Percentiles rank a stretch among this genome's conserved stretches.
These are phyloP conservation scores for Chaetomium olivaceum DNA, from an alignment of 2,329 filamentous ascomycete genomes.

Conservation along the genomic window DNA sequence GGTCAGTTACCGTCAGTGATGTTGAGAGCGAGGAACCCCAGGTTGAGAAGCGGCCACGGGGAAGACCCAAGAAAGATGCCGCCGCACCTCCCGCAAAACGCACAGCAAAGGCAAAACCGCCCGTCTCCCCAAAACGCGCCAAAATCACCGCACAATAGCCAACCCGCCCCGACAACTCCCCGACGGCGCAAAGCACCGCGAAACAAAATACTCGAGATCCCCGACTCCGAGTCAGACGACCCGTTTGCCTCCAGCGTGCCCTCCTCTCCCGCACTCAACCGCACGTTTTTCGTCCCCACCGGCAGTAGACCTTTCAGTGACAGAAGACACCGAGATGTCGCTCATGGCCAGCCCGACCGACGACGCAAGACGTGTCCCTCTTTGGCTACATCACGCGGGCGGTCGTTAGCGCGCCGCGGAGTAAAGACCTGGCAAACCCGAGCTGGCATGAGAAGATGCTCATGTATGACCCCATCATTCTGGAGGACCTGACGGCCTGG, in stretches of 20 bases:
- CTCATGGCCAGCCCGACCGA: constrained; percentile 43
- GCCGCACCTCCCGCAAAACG: constrained; percentile 6
- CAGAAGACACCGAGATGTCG: constrained; percentile 49
- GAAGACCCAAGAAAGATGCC: constrained; percentile 36
- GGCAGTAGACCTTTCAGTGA: constrained; percentile 45
- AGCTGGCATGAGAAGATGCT: constrained; percentile 93
- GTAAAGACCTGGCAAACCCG: constrained; percentile 51
- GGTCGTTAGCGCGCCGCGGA: constrained; percentile 52
- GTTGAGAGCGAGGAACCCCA: background rate
- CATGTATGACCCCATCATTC: constrained; percentile 84
- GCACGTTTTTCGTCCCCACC: constrained; percentile 49
- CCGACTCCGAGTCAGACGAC: constrained; percentile 54
- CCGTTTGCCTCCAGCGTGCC: constrained; percentile 37
- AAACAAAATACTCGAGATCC: constrained; percentile 47
- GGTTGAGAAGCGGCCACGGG: constrained; percentile 31
- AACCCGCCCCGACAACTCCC: constrained; percentile 34
- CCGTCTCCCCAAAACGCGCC: constrained; percentile 11
- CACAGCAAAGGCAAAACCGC: constrained; percentile 10
- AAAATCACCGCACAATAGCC: constrained; percentile 1
- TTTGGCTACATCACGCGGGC: constrained; percentile 58
- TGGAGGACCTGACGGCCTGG: constrained; percentile 84
- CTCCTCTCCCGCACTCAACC: constrained; percentile 36
- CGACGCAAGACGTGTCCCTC: constrained; percentile 46
- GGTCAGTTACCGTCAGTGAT: background rate
- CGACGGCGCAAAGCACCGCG: constrained; percentile 31